Evolutionary conservation across 345 rosid genomes (phyloP).

Genomic region (Salix udensis): DNA sequence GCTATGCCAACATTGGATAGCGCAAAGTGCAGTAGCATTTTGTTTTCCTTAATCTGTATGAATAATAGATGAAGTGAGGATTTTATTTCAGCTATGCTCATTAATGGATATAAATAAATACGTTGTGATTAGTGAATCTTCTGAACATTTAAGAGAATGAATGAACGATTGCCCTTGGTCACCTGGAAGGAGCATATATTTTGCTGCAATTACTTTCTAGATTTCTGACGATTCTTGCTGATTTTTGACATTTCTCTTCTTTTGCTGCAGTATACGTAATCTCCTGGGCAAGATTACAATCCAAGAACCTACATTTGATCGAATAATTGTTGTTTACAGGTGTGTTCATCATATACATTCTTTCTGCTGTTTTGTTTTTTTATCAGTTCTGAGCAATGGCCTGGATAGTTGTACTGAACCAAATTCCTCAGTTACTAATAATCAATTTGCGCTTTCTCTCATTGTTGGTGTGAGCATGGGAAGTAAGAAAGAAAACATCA

Average conservation of each 20-base stretch:
- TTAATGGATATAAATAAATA: too few species aligned
- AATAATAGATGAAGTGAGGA: too few species aligned
- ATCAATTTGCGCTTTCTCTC: background rate
- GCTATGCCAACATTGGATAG: too few species aligned
- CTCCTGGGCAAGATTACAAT: constrained; percentile 53
- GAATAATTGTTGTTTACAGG: constrained; percentile 84
- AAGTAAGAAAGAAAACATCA: too few species aligned
- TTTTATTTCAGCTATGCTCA: too few species aligned
- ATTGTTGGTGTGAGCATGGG: background rate
- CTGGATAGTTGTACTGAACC: background rate
- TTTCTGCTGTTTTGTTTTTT: background rate
- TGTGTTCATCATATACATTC: constrained; percentile 10
- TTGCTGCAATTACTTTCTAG: background rate
- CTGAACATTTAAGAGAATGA: too few species aligned
- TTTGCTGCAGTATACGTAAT: constrained; percentile 41
- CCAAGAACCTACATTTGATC: constrained; percentile 76
- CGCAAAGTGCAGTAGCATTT: too few species aligned
- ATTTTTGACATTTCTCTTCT: background rate
- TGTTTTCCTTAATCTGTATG: too few species aligned
- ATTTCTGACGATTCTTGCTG: background rate
- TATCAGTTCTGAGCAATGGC: background rate
- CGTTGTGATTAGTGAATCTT: too few species aligned
- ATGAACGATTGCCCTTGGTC: too few species aligned
- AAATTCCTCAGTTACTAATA: background rate
- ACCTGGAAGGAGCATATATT: too few species aligned